A percentile compares a stretch with the other conserved stretches of the same genome.
These are phyloP conservation scores for Ophiocordyceps sinensis DNA, from an alignment of 2,329 filamentous ascomycete genomes.

Conservation along the genomic window DNA sequence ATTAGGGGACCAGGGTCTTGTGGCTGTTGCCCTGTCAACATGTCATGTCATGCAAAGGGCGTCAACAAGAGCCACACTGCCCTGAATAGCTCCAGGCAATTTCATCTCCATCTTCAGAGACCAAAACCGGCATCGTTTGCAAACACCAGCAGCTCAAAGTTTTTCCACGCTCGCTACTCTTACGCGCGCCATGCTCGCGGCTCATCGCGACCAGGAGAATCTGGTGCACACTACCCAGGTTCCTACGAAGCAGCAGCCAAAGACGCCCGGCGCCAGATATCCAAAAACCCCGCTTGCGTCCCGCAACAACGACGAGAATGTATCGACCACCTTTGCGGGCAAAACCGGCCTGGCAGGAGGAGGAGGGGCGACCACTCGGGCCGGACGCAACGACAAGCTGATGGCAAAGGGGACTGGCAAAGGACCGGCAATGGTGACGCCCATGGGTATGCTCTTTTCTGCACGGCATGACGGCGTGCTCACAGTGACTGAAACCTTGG, in stretches of 20 bases:
- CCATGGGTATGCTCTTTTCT: constrained; percentile 46
- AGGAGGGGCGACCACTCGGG: constrained; percentile 26
- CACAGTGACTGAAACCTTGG: not conserved
- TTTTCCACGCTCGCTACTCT: not conserved
- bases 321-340: constrained; percentile 22
- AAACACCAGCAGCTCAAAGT: not conserved
- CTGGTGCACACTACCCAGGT: constrained; percentile 61
- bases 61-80: not conserved
- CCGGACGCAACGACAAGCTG: constrained; percentile 33
- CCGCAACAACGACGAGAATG: constrained; percentile 80
- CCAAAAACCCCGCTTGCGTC: constrained; percentile 75
- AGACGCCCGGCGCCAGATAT: constrained; percentile 62
- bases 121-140: not conserved
- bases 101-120: not conserved
- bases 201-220: constrained; percentile 79
- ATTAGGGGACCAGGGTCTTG: not conserved
- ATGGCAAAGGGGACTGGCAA: constrained; percentile 31
- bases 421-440: constrained; percentile 55
- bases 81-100: not conserved
- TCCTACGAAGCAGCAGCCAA: constrained; percentile 62
- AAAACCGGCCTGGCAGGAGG: constrained; percentile 33
- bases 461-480: not conserved
- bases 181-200: constrained; percentile 48
- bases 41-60: constrained; percentile 38
- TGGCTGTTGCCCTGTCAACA: constrained; percentile 16